Evolutionary conservation across 805 yeast genomes (phyloP), one percentile per base, ranked within the genome.

Genomic region (Ogataea neopini): DNA sequence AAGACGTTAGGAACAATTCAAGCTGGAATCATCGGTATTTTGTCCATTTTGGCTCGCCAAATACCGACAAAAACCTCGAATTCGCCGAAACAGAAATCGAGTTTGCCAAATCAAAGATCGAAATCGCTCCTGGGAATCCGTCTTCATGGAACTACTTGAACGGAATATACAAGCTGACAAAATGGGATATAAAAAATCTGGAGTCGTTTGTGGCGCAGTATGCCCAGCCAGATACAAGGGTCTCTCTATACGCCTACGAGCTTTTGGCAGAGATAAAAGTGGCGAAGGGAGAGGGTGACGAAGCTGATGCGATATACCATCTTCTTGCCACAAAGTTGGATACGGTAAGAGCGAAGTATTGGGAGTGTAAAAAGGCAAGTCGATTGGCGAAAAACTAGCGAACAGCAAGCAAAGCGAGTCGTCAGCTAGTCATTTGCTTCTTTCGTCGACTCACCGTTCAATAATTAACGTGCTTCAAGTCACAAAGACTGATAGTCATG

Each of bases 21-120:
- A 96, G 95, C 1, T 94, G 99, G 99, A 79, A 83, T 49, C 95
- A 88, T 66, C 75, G 97, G 45, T 86, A 73, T 69, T 88, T 84
- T 54, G 66, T 86, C 9, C 56, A 74, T 33, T 68, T 70, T 44
- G 65, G 67, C 1, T 47, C 50, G 14, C n/a, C 37, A 20, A 46
- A 47, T 28, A 51, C 9, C 40, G 53, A 30, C 38, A 56, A 34
- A 4, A n/a, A 15, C 22, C 44, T 29, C 17, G 51, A 54, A 9
- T 48, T 56, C 1, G 54, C 56, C 3, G 60, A 66, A 0, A 57
- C 58, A 3, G 97, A 91, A 59, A 59, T 84, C 2, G 72, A 69
- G 4, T 88, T 67, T 59, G 75, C 79, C 2, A 72, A 70, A 54
- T 59, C 53, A 1, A 64, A 72, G 47, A 86, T 92, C 17, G 69